Base-by-base conservation (phyloP, 768 basidiomycete species). In the Leccinum truebloodii region DNA sequence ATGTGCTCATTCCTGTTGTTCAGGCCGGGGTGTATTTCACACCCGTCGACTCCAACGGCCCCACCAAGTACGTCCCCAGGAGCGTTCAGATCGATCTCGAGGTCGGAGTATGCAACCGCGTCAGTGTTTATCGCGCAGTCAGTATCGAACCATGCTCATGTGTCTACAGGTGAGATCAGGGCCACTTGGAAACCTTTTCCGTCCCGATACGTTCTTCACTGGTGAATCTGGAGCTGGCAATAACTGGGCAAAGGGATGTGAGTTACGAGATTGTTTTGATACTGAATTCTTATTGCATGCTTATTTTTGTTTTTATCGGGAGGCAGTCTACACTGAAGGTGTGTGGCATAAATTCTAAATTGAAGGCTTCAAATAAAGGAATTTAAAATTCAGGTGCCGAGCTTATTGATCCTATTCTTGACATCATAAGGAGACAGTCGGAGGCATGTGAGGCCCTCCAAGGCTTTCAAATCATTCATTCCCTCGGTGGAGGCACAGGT, bases 191-290 rank as follows among this genome's bases (percentile, higher is more conserved):
- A 66, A 71, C 8, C 80, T 98, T 6, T 97, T 95, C 77, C 84
- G 88, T 53, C 95, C 95, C 2, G 94, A 95, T 70, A 96, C 92
- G 2, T 96, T 83, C 71, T 71, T 95, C 52, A 83, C 84, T 39
- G 81, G 86, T 6, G 74, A 81, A 49, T 77, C 78, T 59, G 82
- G 86, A 54, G 87, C 94, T 1, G 95, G 94, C 18, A 97, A 98
- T 68, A 96, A 95, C 64, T 97, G 93, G 91, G 94, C 94, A 16
- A 96, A 97, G 77, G 93, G 92, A 82, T 92, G 91, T 92, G 67
- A 76, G 88, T 76, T 56, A 55, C 9, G 13, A 9, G 78, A 46
- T 39, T 46, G n/a, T 52, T 26, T 26, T 59, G 35, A 20, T 59
- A 46, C 48, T 56, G 26, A n/a, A 59, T 63, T 56, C 22, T 39